Base-by-base conservation (phyloP, 176 grass and related monocot species). In the Poa pratensis region DNA sequence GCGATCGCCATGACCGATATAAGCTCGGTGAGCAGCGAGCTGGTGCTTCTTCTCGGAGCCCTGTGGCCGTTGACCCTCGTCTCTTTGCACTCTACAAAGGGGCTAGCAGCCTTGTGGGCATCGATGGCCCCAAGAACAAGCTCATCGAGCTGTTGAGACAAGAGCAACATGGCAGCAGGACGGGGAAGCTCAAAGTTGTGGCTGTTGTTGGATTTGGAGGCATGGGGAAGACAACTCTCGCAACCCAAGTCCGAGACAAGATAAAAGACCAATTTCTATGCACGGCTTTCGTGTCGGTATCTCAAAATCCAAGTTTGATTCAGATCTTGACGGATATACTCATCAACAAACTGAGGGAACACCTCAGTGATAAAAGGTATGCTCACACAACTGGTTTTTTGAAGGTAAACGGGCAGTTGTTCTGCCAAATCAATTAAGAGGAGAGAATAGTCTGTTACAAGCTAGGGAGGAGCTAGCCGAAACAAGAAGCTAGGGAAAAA, bases 191-290 rank as follows among this genome's bases (percentile, higher is more conserved):
- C 9, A 86, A 63, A 35, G 76, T 80, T 18, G 28, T 73, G 4
- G 60, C 84, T 19, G 18, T 86, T 6, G 42, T 80, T 1, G 76
- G 84, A 3, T 12, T 51, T 15, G 84, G 84, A 49, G 84, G 84
- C 9, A 15, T 86, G 5, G 76, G 84, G 8, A 86, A 86, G 67
- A 86, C 84, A 1, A 73, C 76, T 50, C 65, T 86, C 0, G 84
- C 51, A 4, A 46, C 30, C 0, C 65, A 86, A 9, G 84, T 80
- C 1, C 48, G 42, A 0, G 34, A 17, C 10, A 35, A 12, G 7
- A 55, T 85, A 1, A 5, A 55, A 22, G 10, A 5, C 0, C 34
- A 46, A 6, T 86, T 50, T 9, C 7, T 61, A 0, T 3, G 8
- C 75, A 61, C 52, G 0, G 84, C 84, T 34, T 86, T 86, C 1